Evolutionary conservation across 768 basidiomycete genomes (phyloP).

Genomic region (Daedaleopsis sinensis): DNA sequence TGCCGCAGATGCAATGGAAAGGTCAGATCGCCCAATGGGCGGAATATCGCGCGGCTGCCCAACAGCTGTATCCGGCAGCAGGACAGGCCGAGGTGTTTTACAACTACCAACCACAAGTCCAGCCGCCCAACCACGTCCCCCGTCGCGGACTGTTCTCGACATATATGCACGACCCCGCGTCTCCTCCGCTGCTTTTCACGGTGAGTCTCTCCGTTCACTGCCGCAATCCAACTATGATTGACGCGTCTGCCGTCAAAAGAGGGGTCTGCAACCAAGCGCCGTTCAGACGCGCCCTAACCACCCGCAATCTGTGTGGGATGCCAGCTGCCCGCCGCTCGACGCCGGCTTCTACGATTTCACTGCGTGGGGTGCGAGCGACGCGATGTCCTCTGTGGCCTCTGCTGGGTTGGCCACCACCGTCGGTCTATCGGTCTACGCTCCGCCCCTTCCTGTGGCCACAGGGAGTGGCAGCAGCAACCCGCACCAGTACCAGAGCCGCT

Average conservation of each 20-base stretch:
- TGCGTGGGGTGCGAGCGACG: background rate
- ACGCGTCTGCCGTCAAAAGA: background rate
- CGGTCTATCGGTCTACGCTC: background rate
- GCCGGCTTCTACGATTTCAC: conserved; percentile 3
- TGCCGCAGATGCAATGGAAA: no score
- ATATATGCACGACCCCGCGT: no score
- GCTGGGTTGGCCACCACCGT: background rate
- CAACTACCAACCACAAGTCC: no score
- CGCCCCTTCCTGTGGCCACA: background rate
- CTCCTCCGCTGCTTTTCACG: no score
- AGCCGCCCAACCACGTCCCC: no score
- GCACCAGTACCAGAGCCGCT: no score
- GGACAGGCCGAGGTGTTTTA: no score
- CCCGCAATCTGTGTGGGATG: background rate
- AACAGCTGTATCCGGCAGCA: background rate
- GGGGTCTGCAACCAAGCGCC: background rate
- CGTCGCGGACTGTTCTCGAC: no score
- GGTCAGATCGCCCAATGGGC: background rate
- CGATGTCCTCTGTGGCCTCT: background rate
- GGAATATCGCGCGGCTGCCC: background rate
- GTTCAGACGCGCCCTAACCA: background rate
- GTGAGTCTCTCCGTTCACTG: no score
- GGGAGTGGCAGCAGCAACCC: no score
- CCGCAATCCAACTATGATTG: background rate
- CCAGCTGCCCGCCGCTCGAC: background rate